Percentiles rank a stretch among this genome's conserved stretches.
Evolutionary conservation across 2,329 filamentous ascomycete genomes (phyloP).

Genomic region (Cladosporium sp.): DNA sequence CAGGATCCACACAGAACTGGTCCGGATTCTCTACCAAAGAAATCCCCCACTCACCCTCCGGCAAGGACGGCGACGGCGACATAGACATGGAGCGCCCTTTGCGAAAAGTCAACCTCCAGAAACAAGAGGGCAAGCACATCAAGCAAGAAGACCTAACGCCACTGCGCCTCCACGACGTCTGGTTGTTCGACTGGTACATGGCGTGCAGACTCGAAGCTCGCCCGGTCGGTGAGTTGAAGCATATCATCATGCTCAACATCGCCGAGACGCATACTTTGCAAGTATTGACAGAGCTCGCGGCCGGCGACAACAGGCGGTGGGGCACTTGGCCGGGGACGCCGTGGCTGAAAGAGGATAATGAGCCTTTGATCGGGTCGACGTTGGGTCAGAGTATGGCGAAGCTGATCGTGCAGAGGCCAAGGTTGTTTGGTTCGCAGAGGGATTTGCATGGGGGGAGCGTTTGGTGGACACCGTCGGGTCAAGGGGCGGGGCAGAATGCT

Average conservation of each 20-base stretch:
- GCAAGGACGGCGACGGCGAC: too few relatives aligned
- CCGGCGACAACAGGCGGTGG: background rate
- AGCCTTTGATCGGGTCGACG: background rate
- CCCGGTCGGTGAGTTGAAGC: background rate
- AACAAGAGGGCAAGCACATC: background rate
- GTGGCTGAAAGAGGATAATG: background rate
- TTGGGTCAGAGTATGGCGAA: background rate
- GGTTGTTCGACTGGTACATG: background rate
- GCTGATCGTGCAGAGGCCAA: background rate
- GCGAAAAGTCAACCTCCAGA: background rate
- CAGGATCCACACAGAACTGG: background rate
- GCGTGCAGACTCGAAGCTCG: background rate
- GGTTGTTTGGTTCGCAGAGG: background rate
- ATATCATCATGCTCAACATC: background rate
- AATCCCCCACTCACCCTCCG: too few relatives aligned
- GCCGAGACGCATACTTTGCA: background rate
- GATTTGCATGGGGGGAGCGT: background rate
- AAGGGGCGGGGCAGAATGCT: background rate
- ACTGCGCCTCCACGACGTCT: background rate
- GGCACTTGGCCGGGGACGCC: background rate
- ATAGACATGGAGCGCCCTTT: background rate
- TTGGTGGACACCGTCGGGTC: background rate
- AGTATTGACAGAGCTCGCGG: background rate
- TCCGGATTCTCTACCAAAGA: background rate
- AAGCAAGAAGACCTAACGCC: background rate